Evolutionary conservation across 768 basidiomycete genomes (phyloP), one percentile per base, ranked within the genome.

Genomic region (Kwoniella heveanensis): DNA sequence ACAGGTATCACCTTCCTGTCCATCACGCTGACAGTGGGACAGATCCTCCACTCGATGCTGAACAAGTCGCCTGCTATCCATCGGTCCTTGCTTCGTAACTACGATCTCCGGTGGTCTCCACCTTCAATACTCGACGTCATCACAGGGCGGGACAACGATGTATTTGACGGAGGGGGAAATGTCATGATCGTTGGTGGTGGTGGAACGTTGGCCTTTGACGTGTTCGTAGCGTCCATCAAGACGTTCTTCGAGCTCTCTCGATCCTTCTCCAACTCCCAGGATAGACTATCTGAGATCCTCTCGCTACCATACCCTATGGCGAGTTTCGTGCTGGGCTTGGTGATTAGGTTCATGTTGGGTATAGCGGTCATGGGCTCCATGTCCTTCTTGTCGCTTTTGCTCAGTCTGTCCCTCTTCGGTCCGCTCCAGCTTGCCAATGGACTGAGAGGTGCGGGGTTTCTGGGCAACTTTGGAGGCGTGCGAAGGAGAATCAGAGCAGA

Each of bases 311-410:
- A n/a, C 30, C 24, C 37, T 25, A 1, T 64, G 30, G 57, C 50
- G 19, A 37, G 21, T 24, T 15, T 67, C 5, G 17, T 66, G n/a
- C 60, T 67, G 19, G 57, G 53, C 9, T 21, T 73, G 8, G 64
- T 61, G 0, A 54, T 71, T 8, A 49, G 76, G 24, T 70, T 71
- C 62, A 24, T 74, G 19, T 50, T 77, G 2, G 76, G 76, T 13
- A 26, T 77, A 24, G 65, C 73, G 7, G 65, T 74, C 19, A 52
- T 77, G 22, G 76, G 76, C 2, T 68, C 65, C 19, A 54, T 77
- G 13, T 71, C 69, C 13, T 77, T 77, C 57, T 26, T 74, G 19
- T 71, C 71, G 8, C 54, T 77, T 8, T 46, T 77, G 13, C 37
- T 77, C 17, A 64, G 62, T 2, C 22, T 74, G 4, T 65, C 66